phyloP scores from a whole-genome alignment of 495 filamentous ascomycete genomes.

The Lineolata rhizophorae region DNA sequence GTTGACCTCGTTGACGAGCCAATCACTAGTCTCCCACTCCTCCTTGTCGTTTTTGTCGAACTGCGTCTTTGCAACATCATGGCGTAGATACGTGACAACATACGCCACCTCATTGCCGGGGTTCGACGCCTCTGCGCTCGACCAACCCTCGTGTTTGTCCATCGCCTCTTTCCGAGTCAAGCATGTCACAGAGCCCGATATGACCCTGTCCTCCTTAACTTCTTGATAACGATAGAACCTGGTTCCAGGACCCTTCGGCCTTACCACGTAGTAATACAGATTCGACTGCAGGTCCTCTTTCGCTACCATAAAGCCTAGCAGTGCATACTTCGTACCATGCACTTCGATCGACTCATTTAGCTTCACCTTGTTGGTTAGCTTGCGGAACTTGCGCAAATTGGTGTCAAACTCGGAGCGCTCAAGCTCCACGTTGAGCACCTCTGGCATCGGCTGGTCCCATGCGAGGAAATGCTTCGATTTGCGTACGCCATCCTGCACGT shows the following conservation, averaged over 20 bases:
- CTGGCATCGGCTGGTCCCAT: slow-evolving; percentile 12
- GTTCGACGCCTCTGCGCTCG: too few relatives aligned
- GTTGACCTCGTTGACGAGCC: slow-evolving; percentile 8
- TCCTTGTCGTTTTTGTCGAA: slow-evolving; percentile 6
- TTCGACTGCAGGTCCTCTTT: slow-evolving; percentile 36
- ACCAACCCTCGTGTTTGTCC: slow-evolving; percentile 27
- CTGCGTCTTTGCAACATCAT: slow-evolving; percentile 20
- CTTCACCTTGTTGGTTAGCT: slow-evolving; percentile 32
- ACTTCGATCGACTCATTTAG: slow-evolving; percentile 32
- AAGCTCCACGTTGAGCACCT: slow-evolving; percentile 35
- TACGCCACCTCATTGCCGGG: slow-evolving; percentile 25
- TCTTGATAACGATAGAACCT: slow-evolving; percentile 40
- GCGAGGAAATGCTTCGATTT: slow-evolving; percentile 7
- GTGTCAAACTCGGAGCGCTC: slow-evolving; percentile 33
- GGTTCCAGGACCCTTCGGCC: slow-evolving; percentile 31
- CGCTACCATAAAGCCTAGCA: slow-evolving; percentile 42
- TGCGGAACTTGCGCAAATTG: slow-evolving; percentile 30
- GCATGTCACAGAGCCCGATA: slow-evolving; percentile 33
- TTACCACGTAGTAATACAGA: slow-evolving; percentile 37
- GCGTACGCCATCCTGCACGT: slow-evolving; percentile 12
- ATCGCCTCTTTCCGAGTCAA: slow-evolving; percentile 35
- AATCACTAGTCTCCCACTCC: slow-evolving; percentile 10
- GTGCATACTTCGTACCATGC: slow-evolving; percentile 24
- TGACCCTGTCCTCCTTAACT: slow-evolving; percentile 26
- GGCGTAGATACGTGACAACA: slow-evolving; percentile 35